phyloP scores from a whole-genome alignment of 805 yeast genomes.

The Myxozyma neotropica region DNA sequence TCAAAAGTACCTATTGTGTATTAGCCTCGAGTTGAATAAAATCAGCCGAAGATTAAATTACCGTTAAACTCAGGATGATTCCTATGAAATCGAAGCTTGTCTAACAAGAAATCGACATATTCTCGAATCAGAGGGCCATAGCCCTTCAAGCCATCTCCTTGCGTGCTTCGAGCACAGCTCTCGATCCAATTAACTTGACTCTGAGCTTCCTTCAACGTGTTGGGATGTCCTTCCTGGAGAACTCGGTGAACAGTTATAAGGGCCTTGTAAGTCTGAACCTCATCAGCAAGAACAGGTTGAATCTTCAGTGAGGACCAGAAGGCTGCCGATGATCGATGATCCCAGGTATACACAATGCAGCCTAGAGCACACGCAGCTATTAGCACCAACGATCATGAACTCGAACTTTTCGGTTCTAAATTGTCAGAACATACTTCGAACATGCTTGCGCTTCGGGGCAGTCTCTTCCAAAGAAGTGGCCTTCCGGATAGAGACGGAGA shows the following conservation, averaged over 20 bases:
- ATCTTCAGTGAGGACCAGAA: slow-evolving; percentile 79
- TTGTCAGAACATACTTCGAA: slow-evolving; percentile 48
- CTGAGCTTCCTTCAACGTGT: slow-evolving; percentile 77
- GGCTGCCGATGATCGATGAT: slow-evolving; percentile 77
- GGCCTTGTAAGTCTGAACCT: slow-evolving; percentile 82
- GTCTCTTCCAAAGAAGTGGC: slow-evolving; percentile 83
- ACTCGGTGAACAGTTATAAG: slow-evolving; percentile 86
- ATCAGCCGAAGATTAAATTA: neutral
- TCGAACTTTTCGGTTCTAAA: no score
- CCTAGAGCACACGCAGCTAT: slow-evolving; percentile 47
- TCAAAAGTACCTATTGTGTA: slow-evolving; percentile 62
- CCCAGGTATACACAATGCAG: slow-evolving; percentile 96
- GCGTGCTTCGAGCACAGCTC: slow-evolving; percentile 59
- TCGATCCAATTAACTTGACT: slow-evolving; percentile 76
- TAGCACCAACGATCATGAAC: no score
- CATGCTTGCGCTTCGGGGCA: slow-evolving; percentile 96
- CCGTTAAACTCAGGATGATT: slow-evolving; percentile 89
- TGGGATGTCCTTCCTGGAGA: slow-evolving; percentile 96
- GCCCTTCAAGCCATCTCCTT: slow-evolving; percentile 49
- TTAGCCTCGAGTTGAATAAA: neutral
- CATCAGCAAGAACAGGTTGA: slow-evolving; percentile 78
- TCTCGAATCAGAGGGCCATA: slow-evolving; percentile 77
- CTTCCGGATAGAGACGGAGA: slow-evolving; percentile 63
- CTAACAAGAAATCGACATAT: slow-evolving; percentile 68
- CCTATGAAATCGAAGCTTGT: slow-evolving; percentile 79